Base-by-base conservation (phyloP, 306 rosid species). In the Begonia masoniana region DNA sequence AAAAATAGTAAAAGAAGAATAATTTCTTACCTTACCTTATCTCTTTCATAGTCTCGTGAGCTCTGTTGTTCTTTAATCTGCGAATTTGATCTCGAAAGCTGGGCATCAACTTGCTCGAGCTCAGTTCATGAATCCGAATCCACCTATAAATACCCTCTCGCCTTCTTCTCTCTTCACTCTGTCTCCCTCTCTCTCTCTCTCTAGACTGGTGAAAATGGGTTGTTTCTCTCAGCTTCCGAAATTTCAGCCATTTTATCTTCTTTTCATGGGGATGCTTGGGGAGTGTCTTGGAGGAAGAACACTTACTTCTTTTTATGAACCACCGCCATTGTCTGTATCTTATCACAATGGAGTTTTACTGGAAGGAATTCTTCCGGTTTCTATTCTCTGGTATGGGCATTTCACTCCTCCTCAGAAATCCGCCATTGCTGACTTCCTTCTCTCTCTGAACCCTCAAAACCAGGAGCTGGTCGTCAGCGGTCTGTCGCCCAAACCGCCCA, bases 341-440 rank as follows among this genome's bases (percentile, higher is more conserved):
- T 63, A 67, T 56, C 74, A 67, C 10, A 58, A 71, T 16, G 76
- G 71, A 6, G 55, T 45, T 55, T 45, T 70, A 24, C 76, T 70
- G 19, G 48, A 62, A n/a, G 71, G 74, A 9, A 24, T 59, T 36
- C 43, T 62, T 43, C 56, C 62, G 2, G 47, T 75, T 24, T 59
- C 67, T 14, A 54, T 70, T 41, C 19, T 70, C 13, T 70, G 76
- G 76, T 74, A 74, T 14, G 75, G 75, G 0, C 23, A 46, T 2
- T 74, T 74, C 31, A 31, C 56, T 10, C 54, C 72, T 0, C 3
- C 69, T 3, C 75, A 69, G 26, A 61, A 62, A 52, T 55, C 75
- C 53, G 42, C 62, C 13, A 35, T 69, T 10, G 31, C 53, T 0
- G 72, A 74, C 43, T 74, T 74, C 15, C 15, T 74, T 51, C 60